phyloP scores from a whole-genome alignment of 2,329 filamentous ascomycete genomes.

The Chaetomium strumarium region DNA sequence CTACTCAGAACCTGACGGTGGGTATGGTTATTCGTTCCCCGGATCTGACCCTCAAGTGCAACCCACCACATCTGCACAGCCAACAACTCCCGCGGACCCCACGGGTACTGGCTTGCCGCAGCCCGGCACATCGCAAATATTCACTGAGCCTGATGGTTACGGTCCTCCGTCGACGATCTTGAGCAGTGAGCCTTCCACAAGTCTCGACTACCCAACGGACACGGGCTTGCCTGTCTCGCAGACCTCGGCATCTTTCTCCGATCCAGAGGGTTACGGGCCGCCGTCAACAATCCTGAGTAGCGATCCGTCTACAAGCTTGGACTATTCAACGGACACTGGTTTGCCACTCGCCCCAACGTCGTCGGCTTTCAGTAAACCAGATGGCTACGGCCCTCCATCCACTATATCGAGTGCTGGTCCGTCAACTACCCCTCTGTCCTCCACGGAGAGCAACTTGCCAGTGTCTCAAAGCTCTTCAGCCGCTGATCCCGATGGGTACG shows the following conservation, averaged over 20 bases:
- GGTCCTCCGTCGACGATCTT: neutral
- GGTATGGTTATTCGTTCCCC: conserved; percentile 4
- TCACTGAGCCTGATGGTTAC: neutral
- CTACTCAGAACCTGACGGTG: conserved; percentile 5
- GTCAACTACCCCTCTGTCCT: neutral
- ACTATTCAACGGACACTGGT: neutral
- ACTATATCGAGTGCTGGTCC: neutral
- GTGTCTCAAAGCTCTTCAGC: neutral
- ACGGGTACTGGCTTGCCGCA: neutral
- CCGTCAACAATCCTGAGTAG: neutral
- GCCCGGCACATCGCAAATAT: neutral
- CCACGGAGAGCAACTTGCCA: neutral
- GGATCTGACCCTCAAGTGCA: neutral
- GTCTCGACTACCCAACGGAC: neutral
- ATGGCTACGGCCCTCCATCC: neutral
- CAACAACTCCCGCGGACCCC: neutral
- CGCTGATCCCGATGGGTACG: neutral
- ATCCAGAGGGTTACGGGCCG: neutral
- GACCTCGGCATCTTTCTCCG: neutral
- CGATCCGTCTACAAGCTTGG: neutral
- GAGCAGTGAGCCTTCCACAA: neutral
- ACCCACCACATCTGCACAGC: neutral
- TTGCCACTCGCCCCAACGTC: neutral
- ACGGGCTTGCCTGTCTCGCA: neutral
- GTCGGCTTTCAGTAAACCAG: neutral